These are phyloP conservation scores for Nannochloropsis salina DNA, from an alignment of 108 stramenopile genomes.

Conservation along the genomic window DNA sequence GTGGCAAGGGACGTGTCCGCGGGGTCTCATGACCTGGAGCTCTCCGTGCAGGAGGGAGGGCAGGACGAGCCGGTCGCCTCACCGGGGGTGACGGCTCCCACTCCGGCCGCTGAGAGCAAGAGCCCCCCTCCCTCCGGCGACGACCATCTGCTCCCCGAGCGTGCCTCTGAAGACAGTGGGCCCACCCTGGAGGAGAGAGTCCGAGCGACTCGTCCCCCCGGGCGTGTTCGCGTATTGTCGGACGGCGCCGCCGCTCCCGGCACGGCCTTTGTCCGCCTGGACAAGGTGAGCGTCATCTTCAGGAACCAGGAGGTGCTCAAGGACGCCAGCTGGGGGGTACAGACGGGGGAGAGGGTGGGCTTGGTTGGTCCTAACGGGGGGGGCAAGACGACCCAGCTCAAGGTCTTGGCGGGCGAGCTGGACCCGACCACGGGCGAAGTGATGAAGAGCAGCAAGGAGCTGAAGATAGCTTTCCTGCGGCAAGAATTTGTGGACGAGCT, in stretches of 20 bases:
- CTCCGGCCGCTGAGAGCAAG: too few species aligned
- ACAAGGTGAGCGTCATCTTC: slow-evolving; percentile 81
- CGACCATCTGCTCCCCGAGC: slow-evolving; percentile 17
- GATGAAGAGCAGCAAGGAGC: slow-evolving; percentile 65
- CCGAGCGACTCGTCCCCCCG: slow-evolving; percentile 80
- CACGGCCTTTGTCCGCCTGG: slow-evolving; percentile 73
- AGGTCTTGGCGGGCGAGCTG: slow-evolving; percentile 81
- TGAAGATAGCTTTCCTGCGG: slow-evolving; percentile 82
- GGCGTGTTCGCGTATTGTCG: slow-evolving; percentile 78
- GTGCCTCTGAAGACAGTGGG: slow-evolving; percentile 20
- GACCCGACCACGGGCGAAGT: slow-evolving; percentile 90
- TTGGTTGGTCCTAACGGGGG: slow-evolving; percentile 71
- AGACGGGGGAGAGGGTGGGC: slow-evolving; percentile 89
- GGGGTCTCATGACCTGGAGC: too few species aligned
- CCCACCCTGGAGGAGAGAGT: slow-evolving; percentile 79
- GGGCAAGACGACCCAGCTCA: slow-evolving; percentile 84
- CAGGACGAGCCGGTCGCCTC: too few species aligned
- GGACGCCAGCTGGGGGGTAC: slow-evolving; percentile 87
- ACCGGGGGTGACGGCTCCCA: too few species aligned
- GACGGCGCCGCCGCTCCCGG: slow-evolving; percentile 68
- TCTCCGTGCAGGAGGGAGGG: too few species aligned
- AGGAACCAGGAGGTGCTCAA: slow-evolving; percentile 83
- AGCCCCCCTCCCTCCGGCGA: background rate
- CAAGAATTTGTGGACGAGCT: slow-evolving; percentile 92
- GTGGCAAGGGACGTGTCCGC: background rate